Conservation (phyloP, 2,329 filamentous ascomycete species). For the Chaetomium sp. region DNA sequence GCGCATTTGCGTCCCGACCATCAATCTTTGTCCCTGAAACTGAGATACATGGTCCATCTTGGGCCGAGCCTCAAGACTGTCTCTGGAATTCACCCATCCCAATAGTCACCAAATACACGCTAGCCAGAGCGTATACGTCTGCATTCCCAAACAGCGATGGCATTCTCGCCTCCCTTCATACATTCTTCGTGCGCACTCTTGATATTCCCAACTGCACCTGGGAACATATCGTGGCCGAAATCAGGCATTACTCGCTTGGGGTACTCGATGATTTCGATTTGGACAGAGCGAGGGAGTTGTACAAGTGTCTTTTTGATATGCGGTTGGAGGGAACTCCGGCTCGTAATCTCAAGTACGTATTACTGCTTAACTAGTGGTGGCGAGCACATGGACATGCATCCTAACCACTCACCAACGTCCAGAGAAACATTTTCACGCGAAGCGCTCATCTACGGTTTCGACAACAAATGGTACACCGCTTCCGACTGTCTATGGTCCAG, state of each 20-base stretch:
- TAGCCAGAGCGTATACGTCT: slow-evolving; percentile 4
- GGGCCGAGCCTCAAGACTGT: slow-evolving; percentile 1
- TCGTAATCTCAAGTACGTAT: slow-evolving; percentile 5
- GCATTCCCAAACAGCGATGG: not conserved
- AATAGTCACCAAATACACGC: slow-evolving; percentile 5
- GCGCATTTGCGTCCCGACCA: slow-evolving; percentile 3
- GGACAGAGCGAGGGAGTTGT: slow-evolving; percentile 4
- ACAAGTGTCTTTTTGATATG: slow-evolving; percentile 7
- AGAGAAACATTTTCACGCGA: slow-evolving; percentile 2
- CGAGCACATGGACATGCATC: slow-evolving; percentile 1
- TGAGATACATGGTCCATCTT: slow-evolving; percentile 3
- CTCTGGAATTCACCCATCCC: slow-evolving; percentile 5
- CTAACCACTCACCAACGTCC: not conserved
- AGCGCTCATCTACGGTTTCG: not conserved
- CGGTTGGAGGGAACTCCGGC: slow-evolving; percentile 1
- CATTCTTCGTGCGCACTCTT: slow-evolving; percentile 6
- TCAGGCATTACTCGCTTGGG: slow-evolving; percentile 1
- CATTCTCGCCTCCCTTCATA: not conserved
- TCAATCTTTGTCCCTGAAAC: slow-evolving; percentile 5
- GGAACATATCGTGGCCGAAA: slow-evolving; percentile 5
- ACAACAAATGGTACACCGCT: slow-evolving; percentile 2
- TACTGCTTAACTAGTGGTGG: not conserved
- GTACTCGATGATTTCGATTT: not conserved
- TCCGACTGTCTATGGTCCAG: slow-evolving; percentile 4
- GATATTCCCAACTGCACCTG: slow-evolving; percentile 4